A percentile compares a stretch with the other conserved stretches of the same genome.
Conservation (phyloP, 164 flowering plant genomes). For the Paratinospora sagittata region DNA sequence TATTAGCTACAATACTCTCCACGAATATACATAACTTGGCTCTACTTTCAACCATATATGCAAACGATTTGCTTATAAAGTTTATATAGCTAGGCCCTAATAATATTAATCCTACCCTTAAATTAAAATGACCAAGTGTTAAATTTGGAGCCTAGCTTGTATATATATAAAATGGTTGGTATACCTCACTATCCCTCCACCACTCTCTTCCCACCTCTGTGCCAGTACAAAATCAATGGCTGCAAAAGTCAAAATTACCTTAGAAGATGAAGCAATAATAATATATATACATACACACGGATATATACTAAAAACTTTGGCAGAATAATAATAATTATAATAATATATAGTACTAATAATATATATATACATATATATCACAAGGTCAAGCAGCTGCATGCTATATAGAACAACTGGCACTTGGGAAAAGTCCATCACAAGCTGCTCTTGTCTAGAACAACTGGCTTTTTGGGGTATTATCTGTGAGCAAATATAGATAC, state of each 20-base stretch:
- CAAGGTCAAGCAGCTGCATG: constrained; percentile 1
- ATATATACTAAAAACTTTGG: too few species aligned
- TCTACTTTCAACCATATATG: too few species aligned
- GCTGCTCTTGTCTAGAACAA: constrained; percentile 29
- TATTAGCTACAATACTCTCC: too few species aligned
- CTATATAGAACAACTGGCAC: not conserved
- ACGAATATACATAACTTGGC: too few species aligned
- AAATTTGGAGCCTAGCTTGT: too few species aligned
- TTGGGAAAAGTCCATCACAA: constrained; percentile 11
- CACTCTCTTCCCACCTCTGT: not conserved
- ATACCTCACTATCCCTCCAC: constrained; percentile 7
- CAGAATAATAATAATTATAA: too few species aligned
- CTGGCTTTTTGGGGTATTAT: constrained; percentile 31
- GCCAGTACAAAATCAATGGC: constrained; percentile 1
- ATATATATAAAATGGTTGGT: constrained; percentile 4
- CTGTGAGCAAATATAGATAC: constrained; percentile 6
- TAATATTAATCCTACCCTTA: too few species aligned
- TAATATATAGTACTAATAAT: too few species aligned
- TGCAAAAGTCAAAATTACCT: not conserved
- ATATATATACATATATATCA: too few species aligned
- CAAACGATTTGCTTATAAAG: too few species aligned
- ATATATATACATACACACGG: not conserved
- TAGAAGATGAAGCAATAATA: not conserved
- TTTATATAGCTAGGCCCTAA: too few species aligned
- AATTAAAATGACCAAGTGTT: too few species aligned